Percentiles rank a stretch among this genome's conserved stretches.
Conservation (phyloP, 2,329 filamentous ascomycete species). For the Exophiala viscosa region DNA sequence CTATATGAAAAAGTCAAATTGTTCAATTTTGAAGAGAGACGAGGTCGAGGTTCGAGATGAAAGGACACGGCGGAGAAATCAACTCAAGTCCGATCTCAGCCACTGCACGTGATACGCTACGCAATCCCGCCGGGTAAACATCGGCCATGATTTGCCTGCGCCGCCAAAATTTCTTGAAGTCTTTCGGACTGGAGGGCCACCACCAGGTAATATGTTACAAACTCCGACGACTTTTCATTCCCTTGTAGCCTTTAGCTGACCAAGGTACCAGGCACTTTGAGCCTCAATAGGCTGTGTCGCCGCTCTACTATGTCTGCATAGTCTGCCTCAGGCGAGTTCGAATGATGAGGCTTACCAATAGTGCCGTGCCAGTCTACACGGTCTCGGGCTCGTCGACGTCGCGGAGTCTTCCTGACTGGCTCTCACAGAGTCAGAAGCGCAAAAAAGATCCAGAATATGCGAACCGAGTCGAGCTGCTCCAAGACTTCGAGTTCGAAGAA, state of each 20-base stretch:
- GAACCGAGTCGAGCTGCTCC: conserved; percentile 87
- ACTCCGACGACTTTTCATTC: too few species aligned
- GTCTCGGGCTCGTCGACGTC: conserved; percentile 87
- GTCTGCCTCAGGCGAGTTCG: background rate
- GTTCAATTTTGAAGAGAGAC: background rate
- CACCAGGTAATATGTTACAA: conserved; percentile 10
- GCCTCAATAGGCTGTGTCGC: background rate
- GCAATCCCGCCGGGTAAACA: background rate
- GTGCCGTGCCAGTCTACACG: conserved; percentile 88
- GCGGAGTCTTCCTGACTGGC: conserved; percentile 89
- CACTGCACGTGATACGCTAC: background rate
- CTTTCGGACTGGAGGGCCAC: background rate
- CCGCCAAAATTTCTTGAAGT: conserved; percentile 6
- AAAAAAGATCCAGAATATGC: conserved; percentile 92
- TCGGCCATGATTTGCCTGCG: background rate
- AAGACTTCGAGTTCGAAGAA: conserved; percentile 97
- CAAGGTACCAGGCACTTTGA: too few species aligned
- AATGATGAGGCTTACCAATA: conserved; percentile 56
- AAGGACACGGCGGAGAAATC: background rate
- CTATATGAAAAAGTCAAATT: background rate
- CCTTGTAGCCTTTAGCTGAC: too few species aligned
- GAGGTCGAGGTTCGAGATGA: background rate
- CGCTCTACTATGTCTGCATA: background rate
- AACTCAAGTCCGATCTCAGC: too few species aligned
- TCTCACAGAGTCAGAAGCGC: conserved; percentile 81